A percentile compares a stretch with the other conserved stretches of the same genome.
phyloP scores from a whole-genome alignment of 768 basidiomycete species.

The Kwoniella bestiolae region DNA sequence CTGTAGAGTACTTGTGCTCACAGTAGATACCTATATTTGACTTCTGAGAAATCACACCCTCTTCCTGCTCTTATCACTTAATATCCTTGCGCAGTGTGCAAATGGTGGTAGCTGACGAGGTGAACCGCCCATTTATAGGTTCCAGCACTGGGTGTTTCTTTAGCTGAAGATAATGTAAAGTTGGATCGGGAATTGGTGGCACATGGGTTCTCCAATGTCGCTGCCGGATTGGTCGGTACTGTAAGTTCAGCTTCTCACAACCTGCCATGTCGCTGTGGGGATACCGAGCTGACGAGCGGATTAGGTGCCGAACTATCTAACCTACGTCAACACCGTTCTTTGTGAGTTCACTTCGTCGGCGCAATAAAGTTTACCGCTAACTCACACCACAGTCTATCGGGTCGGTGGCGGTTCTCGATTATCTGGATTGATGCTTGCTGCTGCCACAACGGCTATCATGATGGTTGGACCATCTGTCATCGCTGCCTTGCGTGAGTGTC shows the following conservation, averaged over 20 bases:
- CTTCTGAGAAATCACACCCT: conserved; percentile 1
- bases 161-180: conserved; percentile 80
- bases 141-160: conserved; percentile 87
- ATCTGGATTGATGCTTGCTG: conserved; percentile 81
- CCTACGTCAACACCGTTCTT: conserved; percentile 63
- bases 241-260: conserved; percentile 59
- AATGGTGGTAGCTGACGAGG: not conserved
- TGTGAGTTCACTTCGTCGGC: conserved; percentile 31
- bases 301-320: conserved; percentile 70
- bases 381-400: conserved; percentile 73
- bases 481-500: conserved; percentile 79
- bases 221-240: conserved; percentile 77
- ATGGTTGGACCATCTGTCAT: conserved; percentile 86
- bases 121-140: conserved; percentile 72
- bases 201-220: conserved; percentile 88
- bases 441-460: conserved; percentile 72
- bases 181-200: conserved; percentile 90
- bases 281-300: not conserved
- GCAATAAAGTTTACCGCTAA: not conserved
- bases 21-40: conserved; percentile 9
- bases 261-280: conserved; percentile 43
- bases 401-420: conserved; percentile 85
- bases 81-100: not conserved
- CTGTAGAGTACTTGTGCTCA: conserved; percentile 8
- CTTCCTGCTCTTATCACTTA: not conserved